These are phyloP conservation scores for Hyaloperonospora arabidopsidis DNA, from an alignment of 352 stramenopile species.

Conservation along the genomic window DNA sequence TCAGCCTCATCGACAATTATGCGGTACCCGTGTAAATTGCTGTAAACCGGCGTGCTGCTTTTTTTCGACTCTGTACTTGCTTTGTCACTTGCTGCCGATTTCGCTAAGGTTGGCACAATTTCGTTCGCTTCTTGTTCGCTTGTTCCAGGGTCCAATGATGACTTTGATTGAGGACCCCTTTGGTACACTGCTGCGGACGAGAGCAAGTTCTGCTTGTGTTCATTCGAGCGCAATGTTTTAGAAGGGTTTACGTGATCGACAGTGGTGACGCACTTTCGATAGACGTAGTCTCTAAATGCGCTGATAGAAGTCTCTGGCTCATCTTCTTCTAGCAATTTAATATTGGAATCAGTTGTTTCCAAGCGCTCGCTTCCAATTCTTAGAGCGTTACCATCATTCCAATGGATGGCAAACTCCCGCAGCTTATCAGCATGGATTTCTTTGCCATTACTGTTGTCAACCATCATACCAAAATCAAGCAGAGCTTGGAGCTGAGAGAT, in stretches of 20 bases:
- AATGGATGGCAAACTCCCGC: slow-evolving; percentile 28
- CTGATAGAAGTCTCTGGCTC: slow-evolving; percentile 6
- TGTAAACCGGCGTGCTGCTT: slow-evolving; percentile 46
- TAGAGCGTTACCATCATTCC: slow-evolving; percentile 19
- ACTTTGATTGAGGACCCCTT: slow-evolving; percentile 9
- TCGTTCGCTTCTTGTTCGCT: neutral
- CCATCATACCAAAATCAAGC: slow-evolving; percentile 41
- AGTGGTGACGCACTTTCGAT: slow-evolving; percentile 8
- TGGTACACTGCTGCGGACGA: slow-evolving; percentile 21
- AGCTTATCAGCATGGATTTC: slow-evolving; percentile 21
- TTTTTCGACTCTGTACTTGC: slow-evolving; percentile 6
- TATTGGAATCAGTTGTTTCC: neutral
- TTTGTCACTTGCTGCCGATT: slow-evolving; percentile 7
- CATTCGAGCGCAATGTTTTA: slow-evolving; percentile 19
- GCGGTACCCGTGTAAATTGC: slow-evolving; percentile 72
- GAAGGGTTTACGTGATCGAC: slow-evolving; percentile 31
- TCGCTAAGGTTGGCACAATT: neutral
- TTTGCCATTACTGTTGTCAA: neutral
- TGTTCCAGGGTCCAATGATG: neutral
- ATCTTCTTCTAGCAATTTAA: slow-evolving; percentile 3
- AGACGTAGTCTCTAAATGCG: slow-evolving; percentile 20
- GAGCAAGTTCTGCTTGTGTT: slow-evolving; percentile 40
- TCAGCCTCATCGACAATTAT: slow-evolving; percentile 57
- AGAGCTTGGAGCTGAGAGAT: slow-evolving; percentile 64
- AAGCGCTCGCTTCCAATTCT: slow-evolving; percentile 24